Evolutionary conservation across 352 stramenopile species (phyloP).

Genomic region (Phytophthora pseudosyringae): DNA sequence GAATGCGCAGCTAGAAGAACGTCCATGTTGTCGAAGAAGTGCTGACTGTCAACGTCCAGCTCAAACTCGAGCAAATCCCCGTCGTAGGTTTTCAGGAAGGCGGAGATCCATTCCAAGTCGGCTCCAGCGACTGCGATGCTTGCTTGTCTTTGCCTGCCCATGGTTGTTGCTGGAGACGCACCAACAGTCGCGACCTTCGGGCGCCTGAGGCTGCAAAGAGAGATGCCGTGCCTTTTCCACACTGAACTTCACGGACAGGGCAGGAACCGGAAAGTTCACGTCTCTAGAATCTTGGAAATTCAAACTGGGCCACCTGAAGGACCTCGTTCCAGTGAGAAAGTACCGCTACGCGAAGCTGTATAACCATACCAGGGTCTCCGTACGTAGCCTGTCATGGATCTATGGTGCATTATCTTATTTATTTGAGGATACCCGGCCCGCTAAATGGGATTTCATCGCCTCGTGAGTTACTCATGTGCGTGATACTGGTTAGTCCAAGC

Average conservation of each 20-base stretch:
- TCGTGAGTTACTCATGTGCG: too few species aligned
- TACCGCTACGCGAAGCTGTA: too few species aligned
- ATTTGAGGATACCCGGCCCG: too few species aligned
- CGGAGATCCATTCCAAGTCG: conserved; percentile 36
- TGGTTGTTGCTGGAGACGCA: conserved; percentile 1
- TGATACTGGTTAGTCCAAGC: too few species aligned
- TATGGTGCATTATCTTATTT: too few species aligned
- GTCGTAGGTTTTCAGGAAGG: conserved; percentile 35
- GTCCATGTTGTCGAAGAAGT: conserved; percentile 42
- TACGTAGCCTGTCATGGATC: too few species aligned
- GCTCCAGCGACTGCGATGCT: conserved; percentile 4
- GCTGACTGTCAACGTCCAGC: conserved; percentile 34
- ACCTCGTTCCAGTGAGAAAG: too few species aligned
- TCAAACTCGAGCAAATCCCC: conserved; percentile 43
- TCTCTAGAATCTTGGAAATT: too few species aligned
- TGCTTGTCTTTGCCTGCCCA: conserved; percentile 12
- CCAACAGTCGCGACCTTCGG: background rate
- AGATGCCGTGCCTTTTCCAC: background rate
- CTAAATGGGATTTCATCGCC: too few species aligned
- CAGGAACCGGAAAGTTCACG: too few species aligned
- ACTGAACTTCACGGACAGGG: background rate
- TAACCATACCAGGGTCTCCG: too few species aligned
- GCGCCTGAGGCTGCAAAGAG: background rate
- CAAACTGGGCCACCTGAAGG: too few species aligned
- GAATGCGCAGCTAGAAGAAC: conserved; percentile 3